Percentiles rank a stretch among this genome's conserved stretches.
phyloP scores from a whole-genome alignment of 2,329 filamentous ascomycete species.

The Coleophoma eucalyptorum region DNA sequence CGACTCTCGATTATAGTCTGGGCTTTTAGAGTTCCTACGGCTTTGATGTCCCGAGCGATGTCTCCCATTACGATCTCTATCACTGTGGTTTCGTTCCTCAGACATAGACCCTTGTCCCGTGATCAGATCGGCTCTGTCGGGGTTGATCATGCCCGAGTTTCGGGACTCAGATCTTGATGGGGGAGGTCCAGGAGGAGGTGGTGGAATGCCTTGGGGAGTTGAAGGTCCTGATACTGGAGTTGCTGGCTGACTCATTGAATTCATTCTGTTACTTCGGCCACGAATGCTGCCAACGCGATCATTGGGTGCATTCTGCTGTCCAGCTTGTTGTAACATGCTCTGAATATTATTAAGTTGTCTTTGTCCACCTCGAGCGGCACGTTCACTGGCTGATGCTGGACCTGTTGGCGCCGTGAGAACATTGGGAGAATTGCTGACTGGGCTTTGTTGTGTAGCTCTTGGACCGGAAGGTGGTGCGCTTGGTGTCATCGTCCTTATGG shows the following conservation, averaged over 20 bases:
- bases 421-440: constrained; percentile 17
- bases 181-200: constrained; percentile 40
- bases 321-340: constrained; percentile 50
- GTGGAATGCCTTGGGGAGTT: constrained; percentile 51
- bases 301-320: constrained; percentile 34
- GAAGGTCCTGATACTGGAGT: constrained; percentile 45
- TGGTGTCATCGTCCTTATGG: constrained; percentile 19
- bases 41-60: constrained; percentile 26
- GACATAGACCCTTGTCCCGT: constrained; percentile 10
- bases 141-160: constrained; percentile 11
- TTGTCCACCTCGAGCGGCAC: constrained; percentile 36
- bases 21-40: constrained; percentile 23
- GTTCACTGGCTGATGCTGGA: constrained; percentile 26
- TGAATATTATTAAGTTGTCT: constrained; percentile 58
- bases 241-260: constrained; percentile 42
- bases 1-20: constrained; percentile 20
- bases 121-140: constrained; percentile 23
- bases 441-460: constrained; percentile 22
- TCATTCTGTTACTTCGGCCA: constrained; percentile 28
- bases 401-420: constrained; percentile 25
- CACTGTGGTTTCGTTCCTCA: constrained; percentile 8
- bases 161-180: constrained; percentile 11
- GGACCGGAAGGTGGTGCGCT: constrained; percentile 25
- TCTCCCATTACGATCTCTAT: constrained; percentile 21
- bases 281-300: constrained; percentile 18